Conservation (phyloP, 73 alveolate species). For the Tetrahymena malaccensis region DNA sequence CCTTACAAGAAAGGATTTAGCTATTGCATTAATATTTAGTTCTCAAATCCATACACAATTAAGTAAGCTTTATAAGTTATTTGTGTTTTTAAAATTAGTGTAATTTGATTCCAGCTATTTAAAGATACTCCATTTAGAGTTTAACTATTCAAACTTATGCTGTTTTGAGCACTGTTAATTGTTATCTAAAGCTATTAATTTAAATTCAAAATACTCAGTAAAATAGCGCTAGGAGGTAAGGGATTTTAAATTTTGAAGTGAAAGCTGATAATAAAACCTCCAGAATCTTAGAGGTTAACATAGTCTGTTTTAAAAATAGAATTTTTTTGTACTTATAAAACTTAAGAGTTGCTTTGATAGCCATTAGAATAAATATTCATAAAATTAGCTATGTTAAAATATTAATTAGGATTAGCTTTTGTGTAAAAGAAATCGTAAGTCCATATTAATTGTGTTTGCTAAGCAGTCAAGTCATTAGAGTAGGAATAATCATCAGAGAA, state of each 20-base stretch:
- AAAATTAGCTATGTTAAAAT: background rate
- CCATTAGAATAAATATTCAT: background rate
- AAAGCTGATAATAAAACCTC: background rate
- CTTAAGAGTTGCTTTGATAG: background rate
- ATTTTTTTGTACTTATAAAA: background rate
- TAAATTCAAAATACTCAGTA: too few relatives aligned
- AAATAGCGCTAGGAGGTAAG: background rate
- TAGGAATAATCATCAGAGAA: background rate
- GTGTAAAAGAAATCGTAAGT: background rate
- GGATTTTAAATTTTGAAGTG: background rate
- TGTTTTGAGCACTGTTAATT: background rate
- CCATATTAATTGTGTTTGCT: background rate
- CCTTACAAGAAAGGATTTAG: background rate
- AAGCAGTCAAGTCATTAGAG: background rate
- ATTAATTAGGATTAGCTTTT: background rate
- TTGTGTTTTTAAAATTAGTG: background rate
- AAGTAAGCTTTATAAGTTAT: background rate
- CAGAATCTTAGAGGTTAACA: background rate
- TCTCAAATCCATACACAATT: background rate
- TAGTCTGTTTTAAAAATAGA: background rate
- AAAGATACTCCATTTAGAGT: background rate
- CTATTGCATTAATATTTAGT: background rate
- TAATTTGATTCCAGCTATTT: background rate
- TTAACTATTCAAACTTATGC: background rate
- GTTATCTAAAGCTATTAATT: too few relatives aligned